A percentile compares a stretch with the other conserved stretches of the same genome.
phyloP scores from a whole-genome alignment of 208 protist genomes.

The Tritrichomonas foetus region DNA sequence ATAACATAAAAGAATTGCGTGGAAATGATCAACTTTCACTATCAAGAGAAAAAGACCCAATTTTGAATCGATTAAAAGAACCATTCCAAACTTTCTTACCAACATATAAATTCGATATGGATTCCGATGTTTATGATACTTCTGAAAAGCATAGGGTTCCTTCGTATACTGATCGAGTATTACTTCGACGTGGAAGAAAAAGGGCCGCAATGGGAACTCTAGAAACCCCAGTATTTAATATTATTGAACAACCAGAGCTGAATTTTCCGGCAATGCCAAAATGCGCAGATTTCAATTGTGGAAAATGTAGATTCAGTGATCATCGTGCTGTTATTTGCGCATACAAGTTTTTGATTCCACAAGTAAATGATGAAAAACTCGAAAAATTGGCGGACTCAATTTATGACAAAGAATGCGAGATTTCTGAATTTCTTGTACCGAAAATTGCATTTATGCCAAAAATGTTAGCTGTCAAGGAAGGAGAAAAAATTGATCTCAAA shows the following conservation, averaged over 20 bases:
- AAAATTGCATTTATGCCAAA: no score
- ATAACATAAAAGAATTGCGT: neutral
- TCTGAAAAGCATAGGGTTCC: slow-evolving; percentile 48
- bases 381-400: neutral
- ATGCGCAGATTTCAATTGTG: neutral
- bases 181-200: neutral
- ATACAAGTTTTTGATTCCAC: neutral
- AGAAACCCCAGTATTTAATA: neutral
- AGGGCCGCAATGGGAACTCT: neutral
- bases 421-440: no score
- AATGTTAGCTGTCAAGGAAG: no score
- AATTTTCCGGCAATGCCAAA: slow-evolving; percentile 37
- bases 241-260: neutral
- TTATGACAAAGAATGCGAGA: neutral
- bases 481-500: no score
- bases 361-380: neutral
- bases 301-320: neutral
- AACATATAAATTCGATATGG: slow-evolving; percentile 57
- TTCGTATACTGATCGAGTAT: slow-evolving; percentile 52
- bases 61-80: slow-evolving; percentile 50
- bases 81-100: slow-evolving; percentile 49
- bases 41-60: neutral
- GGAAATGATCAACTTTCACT: neutral
- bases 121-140: slow-evolving; percentile 48
- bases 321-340: neutral